Conservation (phyloP, 2,329 filamentous ascomycete genomes). For the Fusarium circinatum region DNA sequence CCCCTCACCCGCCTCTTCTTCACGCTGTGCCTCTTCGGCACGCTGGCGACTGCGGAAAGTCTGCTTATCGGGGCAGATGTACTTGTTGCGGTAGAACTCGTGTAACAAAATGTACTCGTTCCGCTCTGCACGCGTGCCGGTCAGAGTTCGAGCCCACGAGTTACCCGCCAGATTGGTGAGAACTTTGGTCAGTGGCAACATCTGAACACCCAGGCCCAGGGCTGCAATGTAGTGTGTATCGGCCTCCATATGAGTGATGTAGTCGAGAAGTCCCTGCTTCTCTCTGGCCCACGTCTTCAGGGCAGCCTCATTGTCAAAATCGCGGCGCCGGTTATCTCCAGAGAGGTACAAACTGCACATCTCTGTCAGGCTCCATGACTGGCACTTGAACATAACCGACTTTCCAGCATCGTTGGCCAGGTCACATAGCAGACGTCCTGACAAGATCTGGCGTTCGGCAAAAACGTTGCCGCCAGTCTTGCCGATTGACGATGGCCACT, state of each 20-base stretch:
- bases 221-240: slow-evolving; percentile 97
- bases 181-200: slow-evolving; percentile 93
- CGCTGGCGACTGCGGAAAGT: slow-evolving; percentile 80
- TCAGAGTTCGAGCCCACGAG: slow-evolving; percentile 96
- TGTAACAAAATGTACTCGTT: slow-evolving; percentile 99
- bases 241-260: slow-evolving; percentile 90
- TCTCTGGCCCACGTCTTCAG: slow-evolving; percentile 83
- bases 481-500: slow-evolving; percentile 89
- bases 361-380: slow-evolving; percentile 97
- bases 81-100: slow-evolving; percentile 96
- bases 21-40: slow-evolving; percentile 73
- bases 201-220: slow-evolving; percentile 86
- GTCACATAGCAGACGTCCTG: slow-evolving; percentile 91
- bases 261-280: slow-evolving; percentile 89
- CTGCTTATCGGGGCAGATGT: slow-evolving; percentile 96
- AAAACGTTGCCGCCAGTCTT: slow-evolving; percentile 92
- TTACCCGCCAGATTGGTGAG: slow-evolving; percentile 97
- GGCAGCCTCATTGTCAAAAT: slow-evolving; percentile 88
- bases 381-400: slow-evolving; percentile 95
- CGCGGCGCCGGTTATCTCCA: slow-evolving; percentile 76
- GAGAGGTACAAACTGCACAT: slow-evolving; percentile 94
- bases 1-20: slow-evolving; percentile 75
- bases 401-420: slow-evolving; percentile 96
- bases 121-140: slow-evolving; percentile 93
- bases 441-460: slow-evolving; percentile 87